A percentile compares a stretch with the other conserved stretches of the same genome.
Conservation (phyloP, 495 filamentous ascomycete genomes). For the Penicillium herquei region DNA sequence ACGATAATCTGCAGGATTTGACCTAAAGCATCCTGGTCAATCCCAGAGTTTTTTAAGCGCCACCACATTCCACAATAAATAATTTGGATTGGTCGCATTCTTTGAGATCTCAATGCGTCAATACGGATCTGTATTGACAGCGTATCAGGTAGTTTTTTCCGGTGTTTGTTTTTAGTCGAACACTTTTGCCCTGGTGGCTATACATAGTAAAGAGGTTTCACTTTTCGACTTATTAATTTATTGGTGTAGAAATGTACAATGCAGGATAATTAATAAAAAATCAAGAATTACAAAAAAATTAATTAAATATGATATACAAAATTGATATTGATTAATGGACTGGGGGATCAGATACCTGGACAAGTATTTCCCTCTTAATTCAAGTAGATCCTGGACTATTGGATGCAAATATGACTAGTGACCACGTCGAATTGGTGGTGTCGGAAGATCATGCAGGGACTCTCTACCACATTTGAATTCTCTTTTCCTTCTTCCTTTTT, state of each 20-base stretch:
- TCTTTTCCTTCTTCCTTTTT: not conserved
- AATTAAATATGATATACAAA: no score
- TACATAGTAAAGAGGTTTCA: conserved; percentile 29
- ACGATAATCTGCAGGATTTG: no score
- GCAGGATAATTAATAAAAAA: not conserved
- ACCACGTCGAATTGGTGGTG: no score
- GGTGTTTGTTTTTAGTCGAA: conserved; percentile 25
- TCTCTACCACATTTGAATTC: not conserved
- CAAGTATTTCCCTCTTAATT: no score
- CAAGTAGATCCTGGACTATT: no score
- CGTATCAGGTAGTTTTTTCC: not conserved
- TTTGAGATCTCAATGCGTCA: not conserved
- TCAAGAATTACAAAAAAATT: no score
- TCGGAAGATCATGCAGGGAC: no score
- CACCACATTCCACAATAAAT: conserved; percentile 2
- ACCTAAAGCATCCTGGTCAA: not conserved
- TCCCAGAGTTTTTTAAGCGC: not conserved
- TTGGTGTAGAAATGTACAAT: not conserved
- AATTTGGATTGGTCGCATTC: not conserved
- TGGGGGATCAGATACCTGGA: no score
- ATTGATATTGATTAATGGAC: no score
- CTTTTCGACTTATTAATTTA: not conserved
- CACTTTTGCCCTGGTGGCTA: no score
- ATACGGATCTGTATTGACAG: no score
- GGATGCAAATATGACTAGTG: no score